These are phyloP conservation scores for Trametes elegans DNA, from an alignment of 768 basidiomycete genomes.

Conservation along the genomic window DNA sequence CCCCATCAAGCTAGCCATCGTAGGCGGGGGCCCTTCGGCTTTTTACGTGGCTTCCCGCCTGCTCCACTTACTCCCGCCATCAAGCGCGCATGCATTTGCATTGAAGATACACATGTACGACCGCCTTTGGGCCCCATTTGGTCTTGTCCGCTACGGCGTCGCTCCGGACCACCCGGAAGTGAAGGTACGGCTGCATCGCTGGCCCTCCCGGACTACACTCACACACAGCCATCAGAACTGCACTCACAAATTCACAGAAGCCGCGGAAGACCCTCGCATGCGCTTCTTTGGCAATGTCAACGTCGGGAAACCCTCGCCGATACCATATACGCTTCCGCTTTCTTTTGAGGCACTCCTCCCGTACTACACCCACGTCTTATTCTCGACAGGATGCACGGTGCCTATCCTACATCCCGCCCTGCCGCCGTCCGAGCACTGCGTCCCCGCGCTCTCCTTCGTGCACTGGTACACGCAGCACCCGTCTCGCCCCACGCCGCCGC, in stretches of 20 bases:
- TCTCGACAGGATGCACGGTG: constrained; percentile 82
- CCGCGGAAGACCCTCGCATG: constrained; percentile 77
- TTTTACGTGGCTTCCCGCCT: constrained; percentile 91
- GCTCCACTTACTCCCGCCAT: constrained; percentile 57
- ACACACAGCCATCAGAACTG: constrained; percentile 67
- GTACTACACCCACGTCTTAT: constrained; percentile 82
- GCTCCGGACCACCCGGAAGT: constrained; percentile 99
- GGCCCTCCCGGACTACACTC: not conserved
- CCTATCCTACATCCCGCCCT: constrained; percentile 57
- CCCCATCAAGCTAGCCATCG: constrained; percentile 75
- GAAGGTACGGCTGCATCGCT: constrained; percentile 53
- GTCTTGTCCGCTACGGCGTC: constrained; percentile 92
- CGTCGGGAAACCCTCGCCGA: constrained; percentile 39
- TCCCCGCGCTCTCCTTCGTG: constrained; percentile 81
- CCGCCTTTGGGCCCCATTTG: constrained; percentile 91
- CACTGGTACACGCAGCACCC: constrained; percentile 98
- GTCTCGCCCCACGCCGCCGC: constrained; percentile 53
- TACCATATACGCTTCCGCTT: constrained; percentile 54
- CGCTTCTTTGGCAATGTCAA: constrained; percentile 92
- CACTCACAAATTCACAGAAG: constrained; percentile 88
- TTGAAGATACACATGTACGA: constrained; percentile 86
- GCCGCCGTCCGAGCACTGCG: constrained; percentile 46
- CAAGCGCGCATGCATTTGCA: constrained; percentile 33
- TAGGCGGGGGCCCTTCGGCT: constrained; percentile 95
- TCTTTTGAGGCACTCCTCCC: constrained; percentile 58